phyloP scores from a whole-genome alignment of 805 yeast species.

The Yarrowia sp. region DNA sequence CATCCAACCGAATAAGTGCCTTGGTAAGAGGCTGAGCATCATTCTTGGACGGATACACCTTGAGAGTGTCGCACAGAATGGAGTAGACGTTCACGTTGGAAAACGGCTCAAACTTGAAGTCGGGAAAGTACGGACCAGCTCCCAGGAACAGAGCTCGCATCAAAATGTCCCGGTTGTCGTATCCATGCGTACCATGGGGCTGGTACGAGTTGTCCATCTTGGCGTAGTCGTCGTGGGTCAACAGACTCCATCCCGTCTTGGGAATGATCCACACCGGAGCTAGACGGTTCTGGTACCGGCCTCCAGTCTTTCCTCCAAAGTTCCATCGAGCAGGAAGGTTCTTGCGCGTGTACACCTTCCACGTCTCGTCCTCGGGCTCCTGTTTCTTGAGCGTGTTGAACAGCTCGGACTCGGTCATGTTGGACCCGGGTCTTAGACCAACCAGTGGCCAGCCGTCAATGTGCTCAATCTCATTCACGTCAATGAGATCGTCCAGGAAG shows the following conservation, averaged over 20 bases:
- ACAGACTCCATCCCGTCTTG: constrained; percentile 70
- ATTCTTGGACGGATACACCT: constrained; percentile 11
- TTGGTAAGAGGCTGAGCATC: constrained; percentile 29
- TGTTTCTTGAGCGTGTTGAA: constrained; percentile 34
- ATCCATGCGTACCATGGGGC: constrained; percentile 85
- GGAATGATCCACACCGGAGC: constrained; percentile 89
- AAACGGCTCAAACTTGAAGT: constrained; percentile 56
- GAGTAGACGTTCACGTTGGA: constrained; percentile 70
- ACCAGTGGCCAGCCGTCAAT: constrained; percentile 83
- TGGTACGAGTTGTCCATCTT: constrained; percentile 45
- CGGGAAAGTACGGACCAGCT: constrained; percentile 69
- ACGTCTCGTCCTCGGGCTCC: constrained; percentile 36
- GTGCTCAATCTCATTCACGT: constrained; percentile 52
- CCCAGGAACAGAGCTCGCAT: constrained; percentile 84
- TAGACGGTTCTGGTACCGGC: constrained; percentile 52
- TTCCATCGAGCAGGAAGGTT: constrained; percentile 53
- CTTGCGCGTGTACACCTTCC: constrained; percentile 50
- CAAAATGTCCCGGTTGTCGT: constrained; percentile 66
- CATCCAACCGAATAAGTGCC: constrained; percentile 30
- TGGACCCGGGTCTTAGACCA: constrained; percentile 61
- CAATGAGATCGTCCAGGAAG: constrained; percentile 68
- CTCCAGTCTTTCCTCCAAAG: constrained; percentile 48
- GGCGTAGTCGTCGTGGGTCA: constrained; percentile 57
- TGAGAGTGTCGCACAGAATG: constrained; percentile 49
- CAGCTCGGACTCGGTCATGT: constrained; percentile 45